Evolutionary conservation across 768 basidiomycete genomes (phyloP), one percentile per base, ranked within the genome.

Genomic region (Pulveroboletus sp.): DNA sequence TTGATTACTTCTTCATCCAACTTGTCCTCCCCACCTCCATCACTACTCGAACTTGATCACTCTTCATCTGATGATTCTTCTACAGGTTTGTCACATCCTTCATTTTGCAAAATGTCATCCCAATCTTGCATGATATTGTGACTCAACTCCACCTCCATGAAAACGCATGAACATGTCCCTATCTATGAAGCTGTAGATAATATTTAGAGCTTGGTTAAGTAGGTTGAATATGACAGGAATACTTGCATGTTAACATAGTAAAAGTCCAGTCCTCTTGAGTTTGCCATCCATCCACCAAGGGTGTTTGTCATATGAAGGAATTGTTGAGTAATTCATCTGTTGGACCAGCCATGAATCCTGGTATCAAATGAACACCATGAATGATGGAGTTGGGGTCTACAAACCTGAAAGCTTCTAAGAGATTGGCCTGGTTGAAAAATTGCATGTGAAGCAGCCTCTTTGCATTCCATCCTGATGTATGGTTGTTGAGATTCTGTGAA

Each of bases 371-470:
- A 2, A 55, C 61, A 0, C 60, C 71, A 0, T 70, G 60, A 24
- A 80, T 56, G 4, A 81, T 66, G 0, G 60, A 53, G 0, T 50
- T 47, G 0, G 78, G 79, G 54, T 80, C 67, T 0, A 80, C 22
- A 39, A 81, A 80, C 0, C 77, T 71, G 47, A 77, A 80, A 4
- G 71, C 64, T 3, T 56, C 54, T 0, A 37, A 34, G 0, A 43
- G 32, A 19, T 67, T 64, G 0, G 60, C 43, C 5, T 54, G 41
- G 2, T 62, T 47, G 1, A 78, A 51, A 54, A 77, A 80, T 0
- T 67, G 66, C 5, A 81, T 31, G 2, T 62, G 59, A 5, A 67
- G 73, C 0, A 78, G 59, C 0, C 63, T 7, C 19, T 36, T 36
- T 2, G 35, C 35, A 36, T 36, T 51, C 51, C 68, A 65, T 2